phyloP scores from a whole-genome alignment of 1,284 basidiomycete genomes.

The Peniophora sp. region DNA sequence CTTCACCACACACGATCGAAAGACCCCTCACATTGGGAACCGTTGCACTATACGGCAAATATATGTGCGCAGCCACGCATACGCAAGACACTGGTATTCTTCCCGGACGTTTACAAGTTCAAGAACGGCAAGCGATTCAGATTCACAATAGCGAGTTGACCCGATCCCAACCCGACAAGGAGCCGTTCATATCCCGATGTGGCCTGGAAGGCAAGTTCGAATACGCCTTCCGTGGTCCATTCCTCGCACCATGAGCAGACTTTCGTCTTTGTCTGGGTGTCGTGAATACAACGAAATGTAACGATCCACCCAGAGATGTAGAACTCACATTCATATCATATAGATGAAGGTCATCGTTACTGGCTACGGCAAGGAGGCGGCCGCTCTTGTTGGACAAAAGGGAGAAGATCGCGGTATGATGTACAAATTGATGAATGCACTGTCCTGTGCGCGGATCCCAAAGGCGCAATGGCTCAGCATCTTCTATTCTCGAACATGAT shows the following conservation, averaged over 20 bases:
- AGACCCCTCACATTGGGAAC: too few species aligned
- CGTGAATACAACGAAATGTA: background rate
- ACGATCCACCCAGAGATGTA: background rate
- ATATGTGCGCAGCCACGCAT: too few species aligned
- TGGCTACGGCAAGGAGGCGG: conserved; percentile 47
- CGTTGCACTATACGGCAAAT: too few species aligned
- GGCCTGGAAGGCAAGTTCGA: conserved; percentile 58
- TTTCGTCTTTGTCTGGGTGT: conserved; percentile 20
- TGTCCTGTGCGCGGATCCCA: conserved; percentile 74
- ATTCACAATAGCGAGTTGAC: conserved; percentile 48
- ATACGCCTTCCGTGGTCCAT: conserved; percentile 42
- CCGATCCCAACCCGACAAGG: conserved; percentile 48
- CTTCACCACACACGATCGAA: too few species aligned
- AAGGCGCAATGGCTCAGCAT: too few species aligned
- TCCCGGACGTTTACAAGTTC: too few species aligned
- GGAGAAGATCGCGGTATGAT: conserved; percentile 63
- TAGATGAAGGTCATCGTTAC: conserved; percentile 52
- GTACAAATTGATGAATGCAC: conserved; percentile 58
- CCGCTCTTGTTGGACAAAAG: conserved; percentile 65
- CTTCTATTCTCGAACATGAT: conserved; percentile 74
- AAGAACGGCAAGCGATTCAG: conserved; percentile 15
- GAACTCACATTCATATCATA: conserved; percentile 39
- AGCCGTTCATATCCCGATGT: conserved; percentile 41
- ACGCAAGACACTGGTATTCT: too few species aligned
- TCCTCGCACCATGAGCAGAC: conserved; percentile 51